phyloP scores from a whole-genome alignment of 2,329 filamentous ascomycete species.

The Diaporthe velutina region DNA sequence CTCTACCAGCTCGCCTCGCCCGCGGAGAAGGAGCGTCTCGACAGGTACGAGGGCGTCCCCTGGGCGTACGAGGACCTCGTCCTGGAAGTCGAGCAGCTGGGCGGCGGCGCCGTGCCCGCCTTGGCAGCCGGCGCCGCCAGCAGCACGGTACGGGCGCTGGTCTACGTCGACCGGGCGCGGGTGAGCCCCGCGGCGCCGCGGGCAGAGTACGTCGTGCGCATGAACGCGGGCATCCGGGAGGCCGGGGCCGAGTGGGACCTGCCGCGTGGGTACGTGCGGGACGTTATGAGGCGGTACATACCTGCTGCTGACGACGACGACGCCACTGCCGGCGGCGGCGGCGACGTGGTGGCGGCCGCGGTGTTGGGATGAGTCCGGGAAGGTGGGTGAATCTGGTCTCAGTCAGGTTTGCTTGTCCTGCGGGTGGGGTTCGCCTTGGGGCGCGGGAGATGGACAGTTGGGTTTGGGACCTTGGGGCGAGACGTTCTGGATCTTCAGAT shows the following conservation, averaged over 20 bases:
- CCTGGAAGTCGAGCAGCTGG: slow-evolving; percentile 54
- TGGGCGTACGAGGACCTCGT: slow-evolving; percentile 69
- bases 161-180: slow-evolving; percentile 68
- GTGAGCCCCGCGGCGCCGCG: slow-evolving; percentile 53
- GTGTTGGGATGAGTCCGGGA: not conserved
- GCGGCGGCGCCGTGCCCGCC: not conserved
- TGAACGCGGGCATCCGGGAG: slow-evolving; percentile 73
- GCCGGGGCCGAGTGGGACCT: slow-evolving; percentile 64
- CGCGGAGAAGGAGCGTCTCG: slow-evolving; percentile 63
- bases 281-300: slow-evolving; percentile 62
- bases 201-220: slow-evolving; percentile 71
- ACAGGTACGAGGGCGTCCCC: slow-evolving; percentile 72
- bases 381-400: no score
- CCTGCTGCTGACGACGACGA: not conserved
- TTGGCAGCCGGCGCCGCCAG: not conserved
- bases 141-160: slow-evolving; percentile 41
- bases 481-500: slow-evolving; percentile 28
- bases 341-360: not conserved
- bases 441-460: not conserved
- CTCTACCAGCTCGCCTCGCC: slow-evolving; percentile 62
- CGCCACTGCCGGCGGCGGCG: not conserved
- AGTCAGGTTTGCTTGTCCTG: not conserved
- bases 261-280: slow-evolving; percentile 65
- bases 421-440: not conserved
- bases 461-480: slow-evolving; percentile 3